Conservation (phyloP, 768 basidiomycete species). For the Suillus plorans region DNA sequence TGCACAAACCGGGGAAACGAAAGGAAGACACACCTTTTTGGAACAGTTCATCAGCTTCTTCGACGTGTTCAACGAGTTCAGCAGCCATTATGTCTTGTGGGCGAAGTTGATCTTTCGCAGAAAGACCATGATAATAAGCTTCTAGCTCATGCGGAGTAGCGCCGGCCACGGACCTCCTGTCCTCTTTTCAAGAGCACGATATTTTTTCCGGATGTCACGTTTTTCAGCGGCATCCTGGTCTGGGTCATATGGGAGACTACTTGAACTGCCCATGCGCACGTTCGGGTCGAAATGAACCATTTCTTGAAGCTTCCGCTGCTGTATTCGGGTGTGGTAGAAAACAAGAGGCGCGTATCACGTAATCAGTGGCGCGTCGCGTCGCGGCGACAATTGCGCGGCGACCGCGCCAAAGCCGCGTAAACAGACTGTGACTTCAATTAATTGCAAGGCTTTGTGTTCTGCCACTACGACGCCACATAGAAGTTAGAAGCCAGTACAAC, state of each 20-base stretch:
- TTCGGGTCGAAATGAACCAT: constrained; percentile 21
- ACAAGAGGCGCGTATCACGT: constrained; percentile 11
- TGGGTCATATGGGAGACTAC: constrained; percentile 65
- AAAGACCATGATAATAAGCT: constrained; percentile 4
- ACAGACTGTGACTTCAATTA: not conserved
- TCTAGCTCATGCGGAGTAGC: not conserved
- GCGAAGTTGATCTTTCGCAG: constrained; percentile 49
- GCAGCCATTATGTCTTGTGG: constrained; percentile 57
- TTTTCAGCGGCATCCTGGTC: constrained; percentile 84
- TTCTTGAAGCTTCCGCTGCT: not conserved
- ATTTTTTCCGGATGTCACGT: constrained; percentile 69
- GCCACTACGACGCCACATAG: not conserved
- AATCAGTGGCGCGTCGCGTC: constrained; percentile 25
- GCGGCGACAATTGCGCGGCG: constrained; percentile 27
- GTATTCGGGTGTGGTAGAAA: not conserved
- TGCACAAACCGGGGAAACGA: not conserved
- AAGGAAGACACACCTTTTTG: constrained; percentile 48
- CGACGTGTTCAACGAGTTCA: constrained; percentile 54
- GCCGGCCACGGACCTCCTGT: constrained; percentile 54
- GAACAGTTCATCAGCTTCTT: constrained; percentile 61
- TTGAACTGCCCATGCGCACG: constrained; percentile 9
- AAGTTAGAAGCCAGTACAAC: not conserved
- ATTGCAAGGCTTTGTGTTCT: not conserved
- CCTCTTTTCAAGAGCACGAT: constrained; percentile 62
- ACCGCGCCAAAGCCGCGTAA: constrained; percentile 21